Conservation (phyloP, 768 basidiomycete genomes). For the Rhodotorula diobovata region DNA sequence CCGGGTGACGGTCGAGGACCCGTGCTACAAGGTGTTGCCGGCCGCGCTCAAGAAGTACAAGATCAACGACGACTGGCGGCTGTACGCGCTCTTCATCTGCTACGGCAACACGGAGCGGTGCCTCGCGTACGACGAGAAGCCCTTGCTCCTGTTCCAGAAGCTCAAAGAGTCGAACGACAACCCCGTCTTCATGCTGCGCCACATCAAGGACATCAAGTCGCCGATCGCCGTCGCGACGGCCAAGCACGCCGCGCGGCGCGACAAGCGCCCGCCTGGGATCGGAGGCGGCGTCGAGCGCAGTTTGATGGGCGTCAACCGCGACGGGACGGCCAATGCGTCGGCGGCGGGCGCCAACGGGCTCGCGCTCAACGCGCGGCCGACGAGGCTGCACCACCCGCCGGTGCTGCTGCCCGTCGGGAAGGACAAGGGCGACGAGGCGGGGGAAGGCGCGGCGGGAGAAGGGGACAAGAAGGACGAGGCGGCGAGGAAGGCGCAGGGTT, state of each 20-base stretch:
- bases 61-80: conserved; percentile 98
- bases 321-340: conserved; percentile 18
- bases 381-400: conserved; percentile 46
- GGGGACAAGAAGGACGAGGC: conserved; percentile 18
- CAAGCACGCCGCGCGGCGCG: conserved; percentile 74
- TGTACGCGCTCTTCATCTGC: conserved; percentile 99
- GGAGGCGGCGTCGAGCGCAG: conserved; percentile 37
- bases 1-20: conserved; percentile 95
- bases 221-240: conserved; percentile 95
- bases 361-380: conserved; percentile 38
- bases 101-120: conserved; percentile 93
- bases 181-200: conserved; percentile 97
- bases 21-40: conserved; percentile 96
- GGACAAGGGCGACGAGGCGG: conserved; percentile 30
- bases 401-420: conserved; percentile 46
- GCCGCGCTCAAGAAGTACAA: conserved; percentile 98
- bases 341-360: conserved; percentile 24
- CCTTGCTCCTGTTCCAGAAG: conserved; percentile 90
- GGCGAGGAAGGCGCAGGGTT: conserved; percentile 48
- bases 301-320: conserved; percentile 33
- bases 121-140: conserved; percentile 95
- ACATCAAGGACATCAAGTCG: conserved; percentile 92
- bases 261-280: conserved; percentile 38
- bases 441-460: conserved; percentile 20
- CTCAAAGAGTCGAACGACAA: conserved; percentile 96